Conservation (phyloP, 345 rosid species). For the Citrus maxima region DNA sequence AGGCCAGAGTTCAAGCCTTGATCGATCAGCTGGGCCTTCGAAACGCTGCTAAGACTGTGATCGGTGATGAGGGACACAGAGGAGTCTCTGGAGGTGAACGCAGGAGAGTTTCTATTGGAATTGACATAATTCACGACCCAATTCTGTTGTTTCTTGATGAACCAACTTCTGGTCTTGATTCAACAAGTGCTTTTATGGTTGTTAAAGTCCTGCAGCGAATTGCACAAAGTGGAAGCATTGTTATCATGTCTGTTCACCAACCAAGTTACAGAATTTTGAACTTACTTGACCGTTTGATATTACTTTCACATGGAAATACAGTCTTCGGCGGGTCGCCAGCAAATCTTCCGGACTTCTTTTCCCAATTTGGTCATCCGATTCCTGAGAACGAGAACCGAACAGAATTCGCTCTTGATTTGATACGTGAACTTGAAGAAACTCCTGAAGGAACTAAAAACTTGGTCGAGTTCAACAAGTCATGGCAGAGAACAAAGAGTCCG, state of each 20-base stretch:
- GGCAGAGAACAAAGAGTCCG: slow-evolving; percentile 40
- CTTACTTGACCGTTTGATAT: slow-evolving; percentile 66
- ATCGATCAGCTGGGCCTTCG: slow-evolving; percentile 82
- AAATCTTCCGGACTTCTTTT: slow-evolving; percentile 56
- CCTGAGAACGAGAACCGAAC: slow-evolving; percentile 84
- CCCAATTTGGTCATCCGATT: slow-evolving; percentile 76
- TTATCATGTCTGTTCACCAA: slow-evolving; percentile 91
- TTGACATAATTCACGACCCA: slow-evolving; percentile 78
- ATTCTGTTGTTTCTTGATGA: slow-evolving; percentile 85
- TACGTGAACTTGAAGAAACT: slow-evolving; percentile 76
- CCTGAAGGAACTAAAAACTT: slow-evolving; percentile 62
- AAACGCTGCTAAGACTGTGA: slow-evolving; percentile 76
- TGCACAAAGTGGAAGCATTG: slow-evolving; percentile 86
- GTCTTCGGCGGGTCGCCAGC: slow-evolving; percentile 71
- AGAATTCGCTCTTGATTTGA: slow-evolving; percentile 82
- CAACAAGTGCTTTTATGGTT: slow-evolving; percentile 93
- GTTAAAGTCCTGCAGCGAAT: slow-evolving; percentile 86
- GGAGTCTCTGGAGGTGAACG: slow-evolving; percentile 95
- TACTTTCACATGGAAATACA: slow-evolving; percentile 76
- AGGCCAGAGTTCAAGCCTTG: slow-evolving; percentile 74
- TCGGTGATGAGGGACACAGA: slow-evolving; percentile 94
- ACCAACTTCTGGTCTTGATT: slow-evolving; percentile 93
- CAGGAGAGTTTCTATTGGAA: slow-evolving; percentile 84
- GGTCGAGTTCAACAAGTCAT: slow-evolving; percentile 72
- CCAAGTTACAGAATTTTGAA: slow-evolving; percentile 86